A percentile compares a stretch with the other conserved stretches of the same genome.
Evolutionary conservation across 768 basidiomycete species (phyloP).

Genomic region (Dentipellis fragilis): DNA sequence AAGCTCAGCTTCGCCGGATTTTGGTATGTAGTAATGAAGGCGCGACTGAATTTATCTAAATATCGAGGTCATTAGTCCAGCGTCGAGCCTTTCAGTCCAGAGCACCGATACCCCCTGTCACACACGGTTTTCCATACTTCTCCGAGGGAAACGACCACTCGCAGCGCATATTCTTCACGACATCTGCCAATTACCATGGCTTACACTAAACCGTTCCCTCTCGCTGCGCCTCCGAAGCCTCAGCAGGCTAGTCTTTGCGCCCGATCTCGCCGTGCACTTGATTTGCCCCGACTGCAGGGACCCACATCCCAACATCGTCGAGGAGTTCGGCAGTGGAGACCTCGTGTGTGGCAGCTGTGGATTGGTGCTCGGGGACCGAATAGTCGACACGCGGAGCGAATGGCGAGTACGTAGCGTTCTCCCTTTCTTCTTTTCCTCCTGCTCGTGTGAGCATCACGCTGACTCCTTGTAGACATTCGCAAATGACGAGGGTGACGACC

Average conservation of each 20-base stretch:
- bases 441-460: conserved; percentile 12
- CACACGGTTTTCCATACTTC: not conserved
- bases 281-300: conserved; percentile 95
- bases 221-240: conserved; percentile 48
- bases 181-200: conserved; percentile 7
- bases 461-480: conserved; percentile 78
- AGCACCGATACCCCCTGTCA: not conserved
- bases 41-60: not conserved
- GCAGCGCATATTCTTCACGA: too few species aligned
- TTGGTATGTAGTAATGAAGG: not conserved
- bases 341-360: conserved; percentile 92
- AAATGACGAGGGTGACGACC: conserved; percentile 98
- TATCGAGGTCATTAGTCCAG: not conserved
- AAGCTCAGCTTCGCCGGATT: not conserved
- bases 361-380: conserved; percentile 88
- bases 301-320: conserved; percentile 88
- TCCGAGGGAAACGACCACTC: not conserved
- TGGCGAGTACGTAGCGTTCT: conserved; percentile 68
- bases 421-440: conserved; percentile 7
- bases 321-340: conserved; percentile 97
- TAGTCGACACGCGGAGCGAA: conserved; percentile 97
- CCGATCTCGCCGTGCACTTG: conserved; percentile 79
- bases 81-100: not conserved
- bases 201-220: conserved; percentile 56
- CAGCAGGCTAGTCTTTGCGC: conserved; percentile 58